phyloP scores from a whole-genome alignment of 768 basidiomycete genomes.

The Tricholomella constricta region DNA sequence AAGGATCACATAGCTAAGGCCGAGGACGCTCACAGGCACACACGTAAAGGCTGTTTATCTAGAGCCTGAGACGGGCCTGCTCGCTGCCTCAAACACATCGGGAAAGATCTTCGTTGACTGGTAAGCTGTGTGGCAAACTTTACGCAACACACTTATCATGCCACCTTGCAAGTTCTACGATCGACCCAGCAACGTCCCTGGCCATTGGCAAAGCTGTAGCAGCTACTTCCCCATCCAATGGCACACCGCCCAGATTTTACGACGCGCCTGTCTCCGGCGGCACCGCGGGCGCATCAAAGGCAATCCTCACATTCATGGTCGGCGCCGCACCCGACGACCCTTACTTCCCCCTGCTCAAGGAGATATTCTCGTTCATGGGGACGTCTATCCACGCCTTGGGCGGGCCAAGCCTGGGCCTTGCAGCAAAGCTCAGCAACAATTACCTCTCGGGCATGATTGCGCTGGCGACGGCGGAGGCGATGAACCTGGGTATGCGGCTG shows the following conservation, averaged over 20 bases:
- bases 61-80: slow-evolving; percentile 31
- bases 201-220: slow-evolving; percentile 32
- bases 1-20: too few species aligned
- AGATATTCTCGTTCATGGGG: slow-evolving; percentile 37
- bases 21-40: slow-evolving; percentile 34
- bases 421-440: slow-evolving; percentile 47
- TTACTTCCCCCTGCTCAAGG: slow-evolving; percentile 32
- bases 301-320: slow-evolving; percentile 42
- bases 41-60: slow-evolving; percentile 43
- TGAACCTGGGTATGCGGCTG: slow-evolving; percentile 47
- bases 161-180: slow-evolving; percentile 37
- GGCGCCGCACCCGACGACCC: slow-evolving; percentile 35
- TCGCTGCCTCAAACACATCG: slow-evolving; percentile 34
- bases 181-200: slow-evolving; percentile 39
- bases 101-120: slow-evolving; percentile 46
- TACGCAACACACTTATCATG: not conserved
- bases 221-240: slow-evolving; percentile 15
- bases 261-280: slow-evolving; percentile 48
- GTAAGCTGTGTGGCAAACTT: slow-evolving; percentile 23
- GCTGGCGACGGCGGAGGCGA: slow-evolving; percentile 43
- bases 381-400: slow-evolving; percentile 38
- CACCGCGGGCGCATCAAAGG: slow-evolving; percentile 39
- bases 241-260: slow-evolving; percentile 29
- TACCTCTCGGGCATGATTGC: slow-evolving; percentile 44
- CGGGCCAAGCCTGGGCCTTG: slow-evolving; percentile 42